A percentile compares a stretch with the other conserved stretches of the same genome.
phyloP scores from a whole-genome alignment of 768 basidiomycete species.

The Calocybe cyanea region DNA sequence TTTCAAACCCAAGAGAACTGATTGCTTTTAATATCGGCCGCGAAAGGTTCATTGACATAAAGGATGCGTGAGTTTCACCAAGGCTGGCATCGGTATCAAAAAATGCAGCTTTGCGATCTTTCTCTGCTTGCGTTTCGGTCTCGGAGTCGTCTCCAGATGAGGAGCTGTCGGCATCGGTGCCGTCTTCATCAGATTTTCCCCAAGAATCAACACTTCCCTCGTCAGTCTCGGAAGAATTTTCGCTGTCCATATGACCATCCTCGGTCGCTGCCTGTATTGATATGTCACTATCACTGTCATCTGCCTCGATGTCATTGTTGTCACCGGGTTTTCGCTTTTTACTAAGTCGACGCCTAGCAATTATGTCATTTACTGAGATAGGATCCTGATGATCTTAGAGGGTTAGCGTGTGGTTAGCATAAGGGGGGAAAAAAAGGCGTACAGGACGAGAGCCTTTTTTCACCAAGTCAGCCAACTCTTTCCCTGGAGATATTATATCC shows the following conservation, averaged over 20 bases:
- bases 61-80: slow-evolving; percentile 65
- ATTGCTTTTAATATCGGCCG: slow-evolving; percentile 91
- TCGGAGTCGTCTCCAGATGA: slow-evolving; percentile 36
- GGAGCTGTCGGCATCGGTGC: slow-evolving; percentile 30
- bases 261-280: slow-evolving; percentile 12
- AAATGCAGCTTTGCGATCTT: slow-evolving; percentile 83
- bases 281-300: slow-evolving; percentile 28
- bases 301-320: slow-evolving; percentile 33
- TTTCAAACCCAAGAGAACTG: slow-evolving; percentile 72
- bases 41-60: slow-evolving; percentile 92
- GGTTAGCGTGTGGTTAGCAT: slow-evolving; percentile 2
- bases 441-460: slow-evolving; percentile 64
- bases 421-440: slow-evolving; percentile 19
- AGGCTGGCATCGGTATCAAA: slow-evolving; percentile 62
- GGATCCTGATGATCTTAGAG: slow-evolving; percentile 48
- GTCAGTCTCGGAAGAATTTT: slow-evolving; percentile 20
- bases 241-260: slow-evolving; percentile 21
- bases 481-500: slow-evolving; percentile 43
- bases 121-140: slow-evolving; percentile 59
- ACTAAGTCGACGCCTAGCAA: slow-evolving; percentile 61
- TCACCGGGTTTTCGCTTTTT: slow-evolving; percentile 64
- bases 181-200: slow-evolving; percentile 27
- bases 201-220: slow-evolving; percentile 27
- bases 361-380: slow-evolving; percentile 92
- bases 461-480: slow-evolving; percentile 50